phyloP scores from a whole-genome alignment of 2,329 filamentous ascomycete genomes.

The Diaporthe sp. region DNA sequence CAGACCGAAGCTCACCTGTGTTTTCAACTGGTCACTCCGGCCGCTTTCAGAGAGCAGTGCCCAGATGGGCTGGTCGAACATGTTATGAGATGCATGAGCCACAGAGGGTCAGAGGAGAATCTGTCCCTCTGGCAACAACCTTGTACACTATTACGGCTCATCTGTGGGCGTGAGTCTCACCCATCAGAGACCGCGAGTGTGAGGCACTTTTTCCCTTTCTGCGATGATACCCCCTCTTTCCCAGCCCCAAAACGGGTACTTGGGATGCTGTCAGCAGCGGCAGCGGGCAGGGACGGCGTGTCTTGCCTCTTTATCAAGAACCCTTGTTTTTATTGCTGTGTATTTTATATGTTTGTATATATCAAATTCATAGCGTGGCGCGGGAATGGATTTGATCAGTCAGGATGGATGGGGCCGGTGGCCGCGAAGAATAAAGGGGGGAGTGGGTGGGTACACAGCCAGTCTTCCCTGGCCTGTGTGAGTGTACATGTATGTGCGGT shows the following conservation, averaged over 20 bases:
- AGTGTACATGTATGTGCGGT: neutral
- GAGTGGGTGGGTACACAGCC: neutral
- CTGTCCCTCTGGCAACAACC: neutral
- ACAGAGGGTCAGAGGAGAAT: neutral
- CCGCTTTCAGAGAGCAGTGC: neutral
- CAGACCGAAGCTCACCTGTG: too few relatives aligned
- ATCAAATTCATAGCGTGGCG: slow-evolving; percentile 13
- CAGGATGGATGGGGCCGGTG: neutral
- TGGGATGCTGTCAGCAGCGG: neutral
- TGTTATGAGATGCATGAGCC: neutral
- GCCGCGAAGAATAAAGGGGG: too few relatives aligned
- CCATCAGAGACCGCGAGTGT: neutral
- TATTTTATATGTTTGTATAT: slow-evolving; percentile 8
- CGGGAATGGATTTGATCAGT: neutral
- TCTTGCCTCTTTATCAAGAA: neutral
- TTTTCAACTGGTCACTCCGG: too few relatives aligned
- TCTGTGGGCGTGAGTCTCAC: neutral
- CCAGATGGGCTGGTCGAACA: neutral
- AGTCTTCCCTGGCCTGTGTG: neutral
- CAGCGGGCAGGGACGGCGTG: slow-evolving; percentile 1
- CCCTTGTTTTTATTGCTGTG: neutral
- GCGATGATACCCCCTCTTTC: slow-evolving; percentile 21
- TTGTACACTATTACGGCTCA: neutral
- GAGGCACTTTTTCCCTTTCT: neutral
- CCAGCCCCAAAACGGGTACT: neutral